These are phyloP conservation scores for Suillus hirtellus DNA, from an alignment of 768 basidiomycete genomes.

Conservation along the genomic window DNA sequence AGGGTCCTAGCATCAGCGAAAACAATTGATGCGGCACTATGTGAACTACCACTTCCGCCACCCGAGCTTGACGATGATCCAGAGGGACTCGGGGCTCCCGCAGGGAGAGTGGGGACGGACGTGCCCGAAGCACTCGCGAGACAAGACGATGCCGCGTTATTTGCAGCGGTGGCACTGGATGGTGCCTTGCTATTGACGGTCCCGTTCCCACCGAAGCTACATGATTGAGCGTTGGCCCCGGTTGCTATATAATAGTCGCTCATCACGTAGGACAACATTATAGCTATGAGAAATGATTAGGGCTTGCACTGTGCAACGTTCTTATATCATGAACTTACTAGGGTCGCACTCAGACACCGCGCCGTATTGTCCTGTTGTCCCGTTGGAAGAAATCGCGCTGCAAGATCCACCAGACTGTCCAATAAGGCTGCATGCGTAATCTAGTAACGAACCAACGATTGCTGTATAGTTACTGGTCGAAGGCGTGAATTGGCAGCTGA, in stretches of 20 bases:
- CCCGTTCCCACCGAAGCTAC: slow-evolving; percentile 84
- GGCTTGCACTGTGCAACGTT: not conserved
- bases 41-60: slow-evolving; percentile 21
- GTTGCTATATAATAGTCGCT: slow-evolving; percentile 71
- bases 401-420: slow-evolving; percentile 64
- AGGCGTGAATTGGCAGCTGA: slow-evolving; percentile 77
- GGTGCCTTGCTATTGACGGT: slow-evolving; percentile 65
- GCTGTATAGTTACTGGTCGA: slow-evolving; percentile 57
- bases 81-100: slow-evolving; percentile 27
- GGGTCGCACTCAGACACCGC: slow-evolving; percentile 77
- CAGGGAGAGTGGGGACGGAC: slow-evolving; percentile 57
- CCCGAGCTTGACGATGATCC: slow-evolving; percentile 26
- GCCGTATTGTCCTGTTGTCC: slow-evolving; percentile 76
- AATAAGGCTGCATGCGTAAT: slow-evolving; percentile 68
- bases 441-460: slow-evolving; percentile 59
- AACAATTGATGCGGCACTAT: slow-evolving; percentile 25
- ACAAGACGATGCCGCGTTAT: slow-evolving; percentile 65
- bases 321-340: slow-evolving; percentile 42
- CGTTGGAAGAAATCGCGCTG: slow-evolving; percentile 68
- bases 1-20: slow-evolving; percentile 36
- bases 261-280: slow-evolving; percentile 84
- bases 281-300: slow-evolving; percentile 41
- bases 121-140: slow-evolving; percentile 62
- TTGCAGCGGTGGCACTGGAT: slow-evolving; percentile 46
- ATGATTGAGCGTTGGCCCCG: slow-evolving; percentile 58